Evolutionary conservation across 2,329 filamentous ascomycete species (phyloP).

Genomic region (Botrytis hyacinthi): DNA sequence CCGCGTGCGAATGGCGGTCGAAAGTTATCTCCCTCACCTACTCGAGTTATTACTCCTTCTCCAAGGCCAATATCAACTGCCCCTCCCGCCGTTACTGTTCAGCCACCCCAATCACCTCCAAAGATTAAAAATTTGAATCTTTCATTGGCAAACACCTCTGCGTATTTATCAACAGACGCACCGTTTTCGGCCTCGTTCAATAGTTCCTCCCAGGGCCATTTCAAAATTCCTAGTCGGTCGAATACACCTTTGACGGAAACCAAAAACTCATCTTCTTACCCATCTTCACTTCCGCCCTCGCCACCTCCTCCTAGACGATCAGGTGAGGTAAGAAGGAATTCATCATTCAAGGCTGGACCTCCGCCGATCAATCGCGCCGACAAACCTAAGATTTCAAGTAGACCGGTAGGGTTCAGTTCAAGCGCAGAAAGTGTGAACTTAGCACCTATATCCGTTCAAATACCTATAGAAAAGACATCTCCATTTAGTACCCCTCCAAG

Average conservation of each 20-base stretch:
- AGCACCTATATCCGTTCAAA: slow-evolving; percentile 25
- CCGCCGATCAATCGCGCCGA: slow-evolving; percentile 79
- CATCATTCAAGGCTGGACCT: slow-evolving; percentile 47
- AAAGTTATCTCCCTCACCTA: slow-evolving; percentile 35
- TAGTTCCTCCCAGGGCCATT: slow-evolving; percentile 43
- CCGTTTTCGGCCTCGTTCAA: slow-evolving; percentile 42
- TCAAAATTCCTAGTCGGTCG: slow-evolving; percentile 55
- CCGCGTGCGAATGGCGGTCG: slow-evolving; percentile 29
- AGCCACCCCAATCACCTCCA: slow-evolving; percentile 68
- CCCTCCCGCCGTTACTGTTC: slow-evolving; percentile 61
- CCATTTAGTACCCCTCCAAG: slow-evolving; percentile 86
- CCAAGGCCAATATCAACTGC: slow-evolving; percentile 27
- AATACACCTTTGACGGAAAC: slow-evolving; percentile 52
- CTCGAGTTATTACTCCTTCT: slow-evolving; percentile 26
- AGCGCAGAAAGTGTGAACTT: slow-evolving; percentile 38
- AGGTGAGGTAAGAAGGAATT: slow-evolving; percentile 54
- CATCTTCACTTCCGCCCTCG: slow-evolving; percentile 55
- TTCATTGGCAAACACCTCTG: slow-evolving; percentile 29
- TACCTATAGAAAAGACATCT: slow-evolving; percentile 49
- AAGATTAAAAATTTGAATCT: slow-evolving; percentile 42
- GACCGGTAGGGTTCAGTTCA: slow-evolving; percentile 34
- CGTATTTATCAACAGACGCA: slow-evolving; percentile 33
- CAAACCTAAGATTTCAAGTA: slow-evolving; percentile 63
- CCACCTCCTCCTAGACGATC: slow-evolving; percentile 63
- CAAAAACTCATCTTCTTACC: slow-evolving; percentile 48